Evolutionary conservation across 2,329 filamentous ascomycete species (phyloP).

Genomic region (Claviceps capensis): DNA sequence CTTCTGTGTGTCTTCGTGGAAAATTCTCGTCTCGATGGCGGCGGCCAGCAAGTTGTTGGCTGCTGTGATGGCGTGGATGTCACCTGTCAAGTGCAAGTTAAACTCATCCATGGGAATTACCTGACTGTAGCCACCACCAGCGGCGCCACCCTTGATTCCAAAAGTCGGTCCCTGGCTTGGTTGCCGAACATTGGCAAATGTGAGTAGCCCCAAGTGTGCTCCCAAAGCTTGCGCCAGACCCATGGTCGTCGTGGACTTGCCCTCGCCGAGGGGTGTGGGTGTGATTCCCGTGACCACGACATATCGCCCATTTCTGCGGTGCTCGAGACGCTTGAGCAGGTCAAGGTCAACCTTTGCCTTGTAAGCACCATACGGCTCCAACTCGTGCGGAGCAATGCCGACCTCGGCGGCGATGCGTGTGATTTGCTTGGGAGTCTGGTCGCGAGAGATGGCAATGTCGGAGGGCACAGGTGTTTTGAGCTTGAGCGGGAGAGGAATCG

Average conservation of each 20-base stretch:
- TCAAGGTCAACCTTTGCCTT: slow-evolving; percentile 90
- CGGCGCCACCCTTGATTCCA: slow-evolving; percentile 96
- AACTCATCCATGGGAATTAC: slow-evolving; percentile 99
- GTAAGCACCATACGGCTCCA: slow-evolving; percentile 88
- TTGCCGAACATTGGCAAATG: slow-evolving; percentile 93
- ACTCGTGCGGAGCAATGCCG: slow-evolving; percentile 74
- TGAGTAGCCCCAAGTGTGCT: slow-evolving; percentile 73
- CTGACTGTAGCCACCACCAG: slow-evolving; percentile 94
- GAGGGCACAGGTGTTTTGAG: slow-evolving; percentile 75
- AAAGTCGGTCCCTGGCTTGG: slow-evolving; percentile 96
- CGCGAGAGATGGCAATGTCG: slow-evolving; percentile 82
- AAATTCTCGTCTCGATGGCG: slow-evolving; percentile 94
- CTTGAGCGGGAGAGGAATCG: slow-evolving; percentile 73
- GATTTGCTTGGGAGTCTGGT: slow-evolving; percentile 85
- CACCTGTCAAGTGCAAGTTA: slow-evolving; percentile 92
- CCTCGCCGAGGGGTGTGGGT: slow-evolving; percentile 89
- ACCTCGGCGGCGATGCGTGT: slow-evolving; percentile 73
- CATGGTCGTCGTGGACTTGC: slow-evolving; percentile 96
- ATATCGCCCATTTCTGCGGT: slow-evolving; percentile 81
- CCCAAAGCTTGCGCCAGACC: slow-evolving; percentile 87
- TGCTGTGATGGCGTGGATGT: slow-evolving; percentile 93
- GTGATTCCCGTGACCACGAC: slow-evolving; percentile 92
- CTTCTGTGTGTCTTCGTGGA: slow-evolving; percentile 93
- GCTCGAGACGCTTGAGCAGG: slow-evolving; percentile 68
- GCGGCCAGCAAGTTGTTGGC: slow-evolving; percentile 95